Percentiles rank a stretch among this genome's conserved stretches.
Evolutionary conservation across 495 filamentous ascomycete genomes (phyloP).

Genomic region (Apiosordaria backusii): DNA sequence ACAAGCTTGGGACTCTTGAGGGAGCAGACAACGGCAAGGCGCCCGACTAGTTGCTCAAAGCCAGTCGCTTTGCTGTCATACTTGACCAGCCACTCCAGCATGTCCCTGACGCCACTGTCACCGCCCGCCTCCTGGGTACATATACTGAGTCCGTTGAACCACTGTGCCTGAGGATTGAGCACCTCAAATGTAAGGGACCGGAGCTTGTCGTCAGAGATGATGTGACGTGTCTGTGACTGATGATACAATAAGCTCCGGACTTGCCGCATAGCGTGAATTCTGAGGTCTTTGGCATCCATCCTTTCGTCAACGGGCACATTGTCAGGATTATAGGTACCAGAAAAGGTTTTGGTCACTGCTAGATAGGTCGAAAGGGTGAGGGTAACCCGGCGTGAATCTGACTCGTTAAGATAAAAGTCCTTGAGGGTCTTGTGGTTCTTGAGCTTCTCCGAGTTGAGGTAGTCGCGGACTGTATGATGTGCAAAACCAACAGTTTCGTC

Average conservation of each 20-base stretch:
- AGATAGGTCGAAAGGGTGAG: not conserved
- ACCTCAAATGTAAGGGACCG: not conserved
- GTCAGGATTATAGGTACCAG: not conserved
- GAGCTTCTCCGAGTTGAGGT: slow-evolving; percentile 6
- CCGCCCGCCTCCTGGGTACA: not conserved
- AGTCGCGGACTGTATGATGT: slow-evolving; percentile 23
- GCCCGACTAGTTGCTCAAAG: not conserved
- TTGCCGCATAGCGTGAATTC: not conserved
- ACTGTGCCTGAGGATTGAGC: not conserved
- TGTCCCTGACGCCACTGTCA: not conserved
- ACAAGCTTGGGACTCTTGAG: not conserved
- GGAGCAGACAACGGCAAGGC: not conserved
- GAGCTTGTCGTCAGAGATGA: not conserved
- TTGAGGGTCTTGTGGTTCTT: not conserved
- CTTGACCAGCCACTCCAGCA: not conserved
- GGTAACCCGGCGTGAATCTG: not conserved
- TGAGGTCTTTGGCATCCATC: not conserved
- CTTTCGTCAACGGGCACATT: not conserved
- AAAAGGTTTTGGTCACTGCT: not conserved
- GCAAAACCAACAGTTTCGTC: slow-evolving; percentile 6
- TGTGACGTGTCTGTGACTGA: not conserved
- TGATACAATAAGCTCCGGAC: not conserved
- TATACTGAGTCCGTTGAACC: not conserved
- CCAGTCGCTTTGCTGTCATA: not conserved
- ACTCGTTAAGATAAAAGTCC: not conserved